Evolutionary conservation across 768 basidiomycete species (phyloP).

Genomic region (Dendrothele bispora): DNA sequence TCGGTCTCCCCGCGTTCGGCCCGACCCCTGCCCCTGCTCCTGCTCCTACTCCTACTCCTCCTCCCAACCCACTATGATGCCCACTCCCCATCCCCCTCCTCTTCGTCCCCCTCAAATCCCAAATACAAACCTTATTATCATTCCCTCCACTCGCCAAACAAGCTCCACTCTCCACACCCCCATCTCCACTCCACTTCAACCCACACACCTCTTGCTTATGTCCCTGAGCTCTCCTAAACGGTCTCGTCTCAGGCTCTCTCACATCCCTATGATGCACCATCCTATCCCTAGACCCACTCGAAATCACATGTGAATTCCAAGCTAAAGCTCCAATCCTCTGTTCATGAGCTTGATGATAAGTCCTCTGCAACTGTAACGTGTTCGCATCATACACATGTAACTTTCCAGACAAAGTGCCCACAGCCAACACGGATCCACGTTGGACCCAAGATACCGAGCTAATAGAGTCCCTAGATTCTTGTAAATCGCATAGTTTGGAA

Average conservation of each 20-base stretch:
- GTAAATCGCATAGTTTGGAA: constrained; percentile 85
- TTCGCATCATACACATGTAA: constrained; percentile 94
- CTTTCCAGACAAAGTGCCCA: constrained; percentile 87
- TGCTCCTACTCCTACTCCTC: too few species aligned
- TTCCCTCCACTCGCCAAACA: constrained; percentile 93
- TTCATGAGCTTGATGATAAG: constrained; percentile 80
- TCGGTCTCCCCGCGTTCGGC: constrained; percentile 22
- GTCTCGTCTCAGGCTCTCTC: constrained; percentile 61
- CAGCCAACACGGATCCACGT: constrained; percentile 86
- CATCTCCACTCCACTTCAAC: constrained; percentile 79
- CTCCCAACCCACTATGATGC: too few species aligned
- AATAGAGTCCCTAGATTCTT: constrained; percentile 66
- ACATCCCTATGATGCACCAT: constrained; percentile 92
- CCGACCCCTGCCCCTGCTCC: constrained; percentile 27
- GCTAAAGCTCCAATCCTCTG: constrained; percentile 93
- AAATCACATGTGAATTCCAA: constrained; percentile 88
- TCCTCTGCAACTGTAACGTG: constrained; percentile 71
- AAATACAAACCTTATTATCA: constrained; percentile 98
- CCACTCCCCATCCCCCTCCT: too few species aligned
- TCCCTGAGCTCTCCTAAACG: constrained; percentile 70
- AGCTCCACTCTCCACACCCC: constrained; percentile 39
- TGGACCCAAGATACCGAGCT: constrained; percentile 95
- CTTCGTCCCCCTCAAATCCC: constrained; percentile 79
- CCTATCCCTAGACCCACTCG: constrained; percentile 89
- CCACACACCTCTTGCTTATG: constrained; percentile 97